Base-by-base conservation (phyloP, 371 early-diverging fungal genomes). In the Mortierella sp. region DNA sequence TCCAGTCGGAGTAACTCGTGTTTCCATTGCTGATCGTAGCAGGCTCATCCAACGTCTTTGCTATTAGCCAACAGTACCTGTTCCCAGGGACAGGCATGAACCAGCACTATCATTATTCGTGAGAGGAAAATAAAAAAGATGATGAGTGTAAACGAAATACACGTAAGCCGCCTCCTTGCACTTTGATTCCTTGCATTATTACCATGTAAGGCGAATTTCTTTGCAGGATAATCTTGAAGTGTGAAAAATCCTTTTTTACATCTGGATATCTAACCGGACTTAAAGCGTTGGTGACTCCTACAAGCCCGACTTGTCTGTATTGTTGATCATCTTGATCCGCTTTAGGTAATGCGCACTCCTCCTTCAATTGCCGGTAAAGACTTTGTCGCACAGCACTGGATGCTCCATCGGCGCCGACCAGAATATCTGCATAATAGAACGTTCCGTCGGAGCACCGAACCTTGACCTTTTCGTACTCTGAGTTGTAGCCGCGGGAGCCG, bases 71-170 rank as follows among this genome's bases (percentile, higher is more conserved):
- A 27, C 58, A 27, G 53, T 57, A 70, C 21, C 58, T 55, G 27
- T 61, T 44, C 14, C 70, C 70, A 17, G 48, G 42, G 4, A 69
- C 24, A 0, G 70, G 67, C 50, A 67, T 69, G 53, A 62, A 69
- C 57, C 62, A 61, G 23, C 52, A 24, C 62, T 61, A 32, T 24
- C 27, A 15, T 32, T 8, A 46, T 47, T 14, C 17, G 6, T 2
- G 3, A 23, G 11, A 32, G 3, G 3, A 34, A 4, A 44, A 17
- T 4, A 7, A 54, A n/a, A 34, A 6, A 12, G 12, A 31, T 11
- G 12, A 46, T 1, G 32, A 15, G 6, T n/a, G n/a, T n/a, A n/a
- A n/a, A n/a, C n/a, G n/a, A n/a, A n/a, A n/a, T n/a, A n/a, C n/a
- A n/a, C n/a, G n/a, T n/a, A n/a, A n/a, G n/a, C n/a, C n/a, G n/a